A percentile compares a stretch with the other conserved stretches of the same genome.
phyloP scores from a whole-genome alignment of 345 rosid genomes.

The Salix exigua region DNA sequence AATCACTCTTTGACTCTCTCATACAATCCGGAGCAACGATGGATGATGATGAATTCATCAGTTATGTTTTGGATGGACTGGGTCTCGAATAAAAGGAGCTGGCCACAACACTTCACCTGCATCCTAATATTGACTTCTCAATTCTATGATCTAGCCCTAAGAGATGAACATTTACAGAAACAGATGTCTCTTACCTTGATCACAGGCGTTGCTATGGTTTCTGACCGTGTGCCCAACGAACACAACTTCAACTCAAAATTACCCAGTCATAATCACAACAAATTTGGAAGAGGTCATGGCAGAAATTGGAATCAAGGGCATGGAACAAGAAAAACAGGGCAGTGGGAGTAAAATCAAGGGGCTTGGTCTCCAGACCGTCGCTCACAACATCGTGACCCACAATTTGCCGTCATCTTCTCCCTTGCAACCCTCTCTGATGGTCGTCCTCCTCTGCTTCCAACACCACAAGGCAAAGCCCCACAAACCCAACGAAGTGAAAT shows the following conservation, averaged over 20 bases:
- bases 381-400: too few relatives aligned
- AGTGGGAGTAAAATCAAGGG: too few relatives aligned
- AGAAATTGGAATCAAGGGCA: background rate
- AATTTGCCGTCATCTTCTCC: too few relatives aligned
- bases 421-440: too few relatives aligned
- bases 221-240: fast-evolving
- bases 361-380: too few relatives aligned
- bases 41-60: background rate
- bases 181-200: background rate
- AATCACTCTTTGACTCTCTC: background rate
- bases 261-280: background rate
- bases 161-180: background rate
- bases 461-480: too few relatives aligned
- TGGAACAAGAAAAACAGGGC: too few relatives aligned
- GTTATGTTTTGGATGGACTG: background rate
- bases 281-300: background rate
- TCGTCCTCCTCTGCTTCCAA: too few relatives aligned
- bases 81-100: background rate
- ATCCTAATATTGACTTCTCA: background rate
- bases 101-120: background rate
- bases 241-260: fast-evolving
- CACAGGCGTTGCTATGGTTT: background rate
- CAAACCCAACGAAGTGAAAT: too few relatives aligned
- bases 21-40: background rate
- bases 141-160: background rate